Percentiles rank a stretch among this genome's conserved stretches.
These are phyloP conservation scores for Ceratocystiopsis brevicomis DNA, from an alignment of 2,329 filamentous ascomycete genomes.

Conservation along the genomic window DNA sequence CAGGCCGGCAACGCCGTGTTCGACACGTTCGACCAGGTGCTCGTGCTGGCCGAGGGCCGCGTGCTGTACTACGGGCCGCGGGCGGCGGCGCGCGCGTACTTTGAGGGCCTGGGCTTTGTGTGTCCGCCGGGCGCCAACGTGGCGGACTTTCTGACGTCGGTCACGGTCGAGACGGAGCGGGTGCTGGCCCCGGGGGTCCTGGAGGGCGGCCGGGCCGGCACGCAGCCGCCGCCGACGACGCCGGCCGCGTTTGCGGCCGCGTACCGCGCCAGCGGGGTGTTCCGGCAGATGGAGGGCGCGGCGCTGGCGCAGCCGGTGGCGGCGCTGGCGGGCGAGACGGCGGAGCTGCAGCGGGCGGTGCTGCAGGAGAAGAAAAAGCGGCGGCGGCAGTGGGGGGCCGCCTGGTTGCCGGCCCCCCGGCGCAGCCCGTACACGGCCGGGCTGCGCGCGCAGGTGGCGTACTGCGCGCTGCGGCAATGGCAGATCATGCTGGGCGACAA, in stretches of 20 bases:
- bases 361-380: slow-evolving; percentile 2
- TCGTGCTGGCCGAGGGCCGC: slow-evolving; percentile 1
- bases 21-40: slow-evolving; percentile 6
- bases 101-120: slow-evolving; percentile 47
- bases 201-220: no score
- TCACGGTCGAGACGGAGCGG: slow-evolving; percentile 14
- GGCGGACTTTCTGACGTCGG: slow-evolving; percentile 56
- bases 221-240: slow-evolving; percentile 56
- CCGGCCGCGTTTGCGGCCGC: slow-evolving; percentile 41
- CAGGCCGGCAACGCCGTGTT: slow-evolving; percentile 46
- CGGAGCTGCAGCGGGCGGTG: slow-evolving; percentile 2
- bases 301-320: slow-evolving; percentile 40
- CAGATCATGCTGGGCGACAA: slow-evolving; percentile 63
- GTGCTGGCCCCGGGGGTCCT: no score
- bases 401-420: no score
- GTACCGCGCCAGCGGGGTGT: slow-evolving; percentile 27
- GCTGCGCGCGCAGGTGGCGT: slow-evolving; percentile 49
- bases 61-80: slow-evolving; percentile 10
- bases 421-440: slow-evolving; percentile 46
- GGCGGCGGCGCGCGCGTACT: slow-evolving; percentile 41
- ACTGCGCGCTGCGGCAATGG: slow-evolving; percentile 52
- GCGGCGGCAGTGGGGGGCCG: no score
- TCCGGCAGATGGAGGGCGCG: slow-evolving; percentile 25
- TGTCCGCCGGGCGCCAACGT: slow-evolving; percentile 42
- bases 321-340: slow-evolving; percentile 12